Evolutionary conservation across 73 alveolate genomes (phyloP).

Genomic region (Paramecium caudatum): DNA sequence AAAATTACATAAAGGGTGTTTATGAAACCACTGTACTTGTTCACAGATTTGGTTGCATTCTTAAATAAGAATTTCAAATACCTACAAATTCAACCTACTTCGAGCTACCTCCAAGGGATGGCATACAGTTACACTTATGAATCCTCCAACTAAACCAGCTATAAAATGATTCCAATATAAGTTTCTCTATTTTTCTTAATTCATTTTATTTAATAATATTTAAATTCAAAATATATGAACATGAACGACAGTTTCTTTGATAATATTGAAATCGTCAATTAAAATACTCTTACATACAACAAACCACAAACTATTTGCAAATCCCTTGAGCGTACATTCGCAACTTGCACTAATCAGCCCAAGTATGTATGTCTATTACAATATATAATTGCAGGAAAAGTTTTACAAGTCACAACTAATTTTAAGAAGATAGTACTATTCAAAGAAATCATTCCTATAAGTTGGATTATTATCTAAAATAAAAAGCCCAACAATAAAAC

Average conservation of each 20-base stretch:
- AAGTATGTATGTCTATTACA: slow-evolving; percentile 26
- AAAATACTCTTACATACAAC: not conserved
- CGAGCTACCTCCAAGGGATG: slow-evolving; percentile 76
- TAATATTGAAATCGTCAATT: not conserved
- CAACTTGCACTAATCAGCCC: slow-evolving; percentile 43
- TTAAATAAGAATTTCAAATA: slow-evolving; percentile 5
- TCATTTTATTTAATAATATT: slow-evolving; percentile 45
- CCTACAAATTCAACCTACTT: slow-evolving; percentile 70
- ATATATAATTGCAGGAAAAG: slow-evolving; percentile 19
- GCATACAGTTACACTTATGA: slow-evolving; percentile 68
- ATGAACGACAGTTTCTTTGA: slow-evolving; percentile 65
- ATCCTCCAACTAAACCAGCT: slow-evolving; percentile 71
- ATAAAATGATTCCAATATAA: slow-evolving; percentile 65
- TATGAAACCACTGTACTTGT: slow-evolving; percentile 66
- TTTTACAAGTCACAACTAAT: not conserved
- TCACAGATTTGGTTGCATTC: slow-evolving; percentile 65
- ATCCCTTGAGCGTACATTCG: slow-evolving; percentile 35
- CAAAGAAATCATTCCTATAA: slow-evolving; percentile 1
- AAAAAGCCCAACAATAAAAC: not conserved
- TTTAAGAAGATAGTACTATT: not conserved
- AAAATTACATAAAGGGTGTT: slow-evolving; percentile 50
- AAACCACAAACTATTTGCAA: slow-evolving; percentile 61
- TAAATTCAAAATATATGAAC: slow-evolving; percentile 42
- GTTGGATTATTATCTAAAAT: slow-evolving; percentile 7
- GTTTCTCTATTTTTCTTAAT: not conserved